A percentile compares a stretch with the other conserved stretches of the same genome.
Evolutionary conservation across 495 filamentous ascomycete genomes (phyloP).

Genomic region (Annulohypoxylon maeteangense): DNA sequence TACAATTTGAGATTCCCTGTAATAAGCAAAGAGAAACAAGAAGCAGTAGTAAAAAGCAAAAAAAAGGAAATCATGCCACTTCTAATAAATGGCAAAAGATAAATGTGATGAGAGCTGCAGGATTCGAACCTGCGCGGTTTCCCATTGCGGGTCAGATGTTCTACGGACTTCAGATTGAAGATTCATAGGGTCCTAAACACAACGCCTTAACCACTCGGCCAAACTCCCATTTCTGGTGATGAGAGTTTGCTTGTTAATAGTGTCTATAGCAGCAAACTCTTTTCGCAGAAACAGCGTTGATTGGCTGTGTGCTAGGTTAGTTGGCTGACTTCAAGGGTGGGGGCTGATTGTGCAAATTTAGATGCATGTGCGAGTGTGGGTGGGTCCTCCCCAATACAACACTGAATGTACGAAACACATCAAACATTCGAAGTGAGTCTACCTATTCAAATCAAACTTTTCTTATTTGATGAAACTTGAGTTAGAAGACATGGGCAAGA

Average conservation of each 20-base stretch:
- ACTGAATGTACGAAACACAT: not conserved
- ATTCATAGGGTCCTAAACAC: conserved; percentile 55
- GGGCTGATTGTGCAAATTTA: not conserved
- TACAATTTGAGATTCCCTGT: not conserved
- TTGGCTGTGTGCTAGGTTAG: not conserved
- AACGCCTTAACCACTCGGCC: conserved; percentile 65
- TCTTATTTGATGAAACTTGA: not conserved
- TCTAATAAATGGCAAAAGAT: not conserved
- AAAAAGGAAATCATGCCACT: conserved; percentile 9
- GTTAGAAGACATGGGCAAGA: not conserved
- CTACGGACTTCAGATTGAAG: conserved; percentile 31
- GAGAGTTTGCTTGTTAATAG: not conserved
- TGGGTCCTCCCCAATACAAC: not conserved
- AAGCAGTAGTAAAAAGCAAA: not conserved
- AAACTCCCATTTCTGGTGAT: conserved; percentile 45
- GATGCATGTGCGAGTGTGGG: not conserved
- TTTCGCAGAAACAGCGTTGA: not conserved
- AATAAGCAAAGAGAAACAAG: not conserved
- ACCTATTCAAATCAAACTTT: not conserved
- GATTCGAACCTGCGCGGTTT: conserved; percentile 60
- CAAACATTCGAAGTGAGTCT: not conserved
- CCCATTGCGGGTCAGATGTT: conserved; percentile 42
- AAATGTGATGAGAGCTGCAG: conserved; percentile 50
- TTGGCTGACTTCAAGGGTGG: not conserved
- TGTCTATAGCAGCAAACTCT: not conserved